Evolutionary conservation across 75 land plant species (phyloP).

Genomic region (Gnetum montanum): DNA sequence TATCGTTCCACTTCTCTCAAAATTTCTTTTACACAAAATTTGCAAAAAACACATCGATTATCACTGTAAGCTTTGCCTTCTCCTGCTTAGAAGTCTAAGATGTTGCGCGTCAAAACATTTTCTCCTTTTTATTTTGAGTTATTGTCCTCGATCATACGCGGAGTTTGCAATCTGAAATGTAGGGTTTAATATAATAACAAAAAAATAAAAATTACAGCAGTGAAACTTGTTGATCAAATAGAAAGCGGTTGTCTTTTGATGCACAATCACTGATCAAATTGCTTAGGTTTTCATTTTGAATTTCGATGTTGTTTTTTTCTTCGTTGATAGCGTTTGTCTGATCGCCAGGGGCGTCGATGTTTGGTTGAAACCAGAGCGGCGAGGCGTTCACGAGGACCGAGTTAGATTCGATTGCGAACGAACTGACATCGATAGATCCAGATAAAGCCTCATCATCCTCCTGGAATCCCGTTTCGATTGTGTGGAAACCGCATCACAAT

Average conservation of each 20-base stretch:
- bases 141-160: neutral
- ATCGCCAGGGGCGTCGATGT: neutral
- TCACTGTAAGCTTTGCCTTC: no score
- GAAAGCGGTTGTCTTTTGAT: no score
- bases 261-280: no score
- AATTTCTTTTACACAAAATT: neutral
- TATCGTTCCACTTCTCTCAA: neutral
- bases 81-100: neutral
- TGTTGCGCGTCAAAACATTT: neutral
- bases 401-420: conserved; percentile 52
- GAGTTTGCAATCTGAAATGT: no score
- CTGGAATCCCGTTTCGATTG: conserved; percentile 47
- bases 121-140: neutral
- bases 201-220: no score
- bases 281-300: neutral
- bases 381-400: conserved; percentile 42
- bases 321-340: neutral
- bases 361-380: conserved; percentile 17
- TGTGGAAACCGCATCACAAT: conserved; percentile 78
- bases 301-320: neutral
- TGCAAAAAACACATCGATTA: neutral
- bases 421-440: conserved; percentile 34
- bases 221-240: no score
- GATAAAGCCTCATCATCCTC: conserved; percentile 1
- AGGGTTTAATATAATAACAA: no score